Evolutionary conservation across 768 basidiomycete genomes (phyloP).

Genomic region (Udeniomyces megalosporus): DNA sequence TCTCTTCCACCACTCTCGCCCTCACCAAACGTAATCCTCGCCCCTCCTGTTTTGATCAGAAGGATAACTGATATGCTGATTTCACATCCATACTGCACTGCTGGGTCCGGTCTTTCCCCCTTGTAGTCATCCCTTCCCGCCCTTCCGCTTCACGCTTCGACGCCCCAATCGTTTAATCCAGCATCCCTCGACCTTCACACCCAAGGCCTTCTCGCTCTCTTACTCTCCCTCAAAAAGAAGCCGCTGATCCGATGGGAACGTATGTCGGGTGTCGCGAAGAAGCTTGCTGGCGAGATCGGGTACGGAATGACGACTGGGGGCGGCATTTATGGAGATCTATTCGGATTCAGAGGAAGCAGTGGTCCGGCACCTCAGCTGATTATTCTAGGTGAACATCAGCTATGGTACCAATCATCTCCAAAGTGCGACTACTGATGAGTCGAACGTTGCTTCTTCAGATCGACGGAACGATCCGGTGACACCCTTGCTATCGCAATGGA

Average conservation of each 20-base stretch:
- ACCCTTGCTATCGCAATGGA: slow-evolving; percentile 92
- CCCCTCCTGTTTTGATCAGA: background rate
- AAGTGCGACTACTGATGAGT: too few relatives aligned
- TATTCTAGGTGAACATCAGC: slow-evolving; percentile 41
- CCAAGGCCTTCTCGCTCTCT: slow-evolving; percentile 64
- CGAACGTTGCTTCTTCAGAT: too few relatives aligned
- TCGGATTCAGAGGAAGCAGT: slow-evolving; percentile 81
- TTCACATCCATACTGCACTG: too few relatives aligned
- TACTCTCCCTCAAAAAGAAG: slow-evolving; percentile 90
- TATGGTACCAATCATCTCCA: too few relatives aligned
- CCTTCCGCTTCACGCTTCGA: slow-evolving; percentile 1
- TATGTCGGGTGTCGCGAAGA: slow-evolving; percentile 83
- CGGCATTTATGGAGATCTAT: slow-evolving; percentile 49
- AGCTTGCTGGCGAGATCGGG: slow-evolving; percentile 58
- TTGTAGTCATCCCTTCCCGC: slow-evolving; percentile 22
- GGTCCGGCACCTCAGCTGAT: slow-evolving; percentile 65
- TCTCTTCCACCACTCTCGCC: slow-evolving; percentile 51
- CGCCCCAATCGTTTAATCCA: slow-evolving; percentile 18
- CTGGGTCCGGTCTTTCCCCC: too few relatives aligned
- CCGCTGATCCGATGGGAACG: slow-evolving; percentile 85
- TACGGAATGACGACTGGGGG: slow-evolving; percentile 37
- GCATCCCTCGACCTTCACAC: slow-evolving; percentile 58
- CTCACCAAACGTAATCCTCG: slow-evolving; percentile 27
- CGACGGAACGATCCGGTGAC: slow-evolving; percentile 94
- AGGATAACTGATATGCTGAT: too few relatives aligned